Percentiles rank a stretch among this genome's conserved stretches.
Conservation (phyloP, 169 alveolate genomes). For the Plasmodium gaboni region DNA sequence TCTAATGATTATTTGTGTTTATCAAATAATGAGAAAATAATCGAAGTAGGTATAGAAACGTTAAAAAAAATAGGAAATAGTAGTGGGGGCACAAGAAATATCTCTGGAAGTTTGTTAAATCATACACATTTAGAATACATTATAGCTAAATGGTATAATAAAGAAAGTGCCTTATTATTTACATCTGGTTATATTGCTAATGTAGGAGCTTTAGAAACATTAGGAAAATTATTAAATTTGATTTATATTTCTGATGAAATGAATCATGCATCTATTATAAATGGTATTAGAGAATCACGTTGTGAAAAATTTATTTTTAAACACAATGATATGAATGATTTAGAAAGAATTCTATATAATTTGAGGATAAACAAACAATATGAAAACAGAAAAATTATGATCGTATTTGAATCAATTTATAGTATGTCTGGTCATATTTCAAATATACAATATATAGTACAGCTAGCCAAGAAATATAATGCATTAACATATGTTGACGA, state of each 20-base stretch:
- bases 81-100: slow-evolving; percentile 94
- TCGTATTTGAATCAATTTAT: slow-evolving; percentile 92
- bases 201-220: slow-evolving; percentile 88
- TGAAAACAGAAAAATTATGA: slow-evolving; percentile 81
- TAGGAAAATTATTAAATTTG: slow-evolving; percentile 85
- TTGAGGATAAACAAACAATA: slow-evolving; percentile 77
- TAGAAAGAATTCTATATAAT: slow-evolving; percentile 78
- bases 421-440: slow-evolving; percentile 91
- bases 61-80: slow-evolving; percentile 89
- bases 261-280: slow-evolving; percentile 93
- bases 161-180: slow-evolving; percentile 88
- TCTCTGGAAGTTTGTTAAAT: slow-evolving; percentile 88
- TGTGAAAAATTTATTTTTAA: slow-evolving; percentile 81
- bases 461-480: slow-evolving; percentile 87
- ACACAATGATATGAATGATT: slow-evolving; percentile 86
- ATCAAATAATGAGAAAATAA: slow-evolving; percentile 89
- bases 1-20: slow-evolving; percentile 91
- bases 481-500: slow-evolving; percentile 91
- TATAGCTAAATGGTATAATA: slow-evolving; percentile 87
- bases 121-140: slow-evolving; percentile 88
- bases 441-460: slow-evolving; percentile 82
- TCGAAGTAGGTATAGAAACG: slow-evolving; percentile 87
- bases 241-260: slow-evolving; percentile 89
- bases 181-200: slow-evolving; percentile 92
- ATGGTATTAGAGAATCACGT: slow-evolving; percentile 88